Conservation (phyloP, 805 yeast genomes). For the Torulaspora delbrueckii region DNA sequence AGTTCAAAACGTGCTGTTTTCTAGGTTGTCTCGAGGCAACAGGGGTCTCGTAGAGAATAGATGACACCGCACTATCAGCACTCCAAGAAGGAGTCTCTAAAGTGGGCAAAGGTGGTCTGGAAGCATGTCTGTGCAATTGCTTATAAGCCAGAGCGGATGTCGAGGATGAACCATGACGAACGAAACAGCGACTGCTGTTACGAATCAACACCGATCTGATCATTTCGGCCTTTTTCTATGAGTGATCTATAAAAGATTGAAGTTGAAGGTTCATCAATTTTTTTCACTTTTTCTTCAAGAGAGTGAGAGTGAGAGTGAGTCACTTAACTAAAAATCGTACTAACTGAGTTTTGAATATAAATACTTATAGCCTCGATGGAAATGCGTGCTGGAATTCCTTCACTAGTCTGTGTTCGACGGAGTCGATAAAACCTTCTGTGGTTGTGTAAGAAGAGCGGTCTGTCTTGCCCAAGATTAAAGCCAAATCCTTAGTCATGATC, state of each 20-base stretch:
- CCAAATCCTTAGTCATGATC: conserved; percentile 94
- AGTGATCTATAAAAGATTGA: background rate
- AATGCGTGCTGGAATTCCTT: conserved; percentile 17
- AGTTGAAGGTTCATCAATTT: background rate
- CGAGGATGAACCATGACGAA: conserved; percentile 48
- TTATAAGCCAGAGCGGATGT: conserved; percentile 95
- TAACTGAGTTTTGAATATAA: conserved; percentile 3
- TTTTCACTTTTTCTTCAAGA: conserved; percentile 2
- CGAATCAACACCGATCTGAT: conserved; percentile 20
- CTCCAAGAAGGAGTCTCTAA: conserved; percentile 92
- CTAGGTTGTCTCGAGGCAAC: conserved; percentile 50
- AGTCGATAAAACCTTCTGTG: conserved; percentile 85
- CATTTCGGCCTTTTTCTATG: conserved; percentile 9
- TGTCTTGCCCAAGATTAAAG: conserved; percentile 82
- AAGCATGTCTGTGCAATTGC: conserved; percentile 78
- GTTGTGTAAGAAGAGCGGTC: conserved; percentile 78
- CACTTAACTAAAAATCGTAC: background rate
- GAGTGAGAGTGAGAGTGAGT: background rate
- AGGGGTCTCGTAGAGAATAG: conserved; percentile 90
- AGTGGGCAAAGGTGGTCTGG: conserved; percentile 87
- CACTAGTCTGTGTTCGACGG: conserved; percentile 64
- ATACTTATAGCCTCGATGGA: conserved; percentile 3
- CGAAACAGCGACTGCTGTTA: conserved; percentile 14
- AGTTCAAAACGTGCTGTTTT: conserved; percentile 87
- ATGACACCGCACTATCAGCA: conserved; percentile 93